Evolutionary conservation across 83 land plant genomes (phyloP).

Genomic region (Isoetes engelmannii): DNA sequence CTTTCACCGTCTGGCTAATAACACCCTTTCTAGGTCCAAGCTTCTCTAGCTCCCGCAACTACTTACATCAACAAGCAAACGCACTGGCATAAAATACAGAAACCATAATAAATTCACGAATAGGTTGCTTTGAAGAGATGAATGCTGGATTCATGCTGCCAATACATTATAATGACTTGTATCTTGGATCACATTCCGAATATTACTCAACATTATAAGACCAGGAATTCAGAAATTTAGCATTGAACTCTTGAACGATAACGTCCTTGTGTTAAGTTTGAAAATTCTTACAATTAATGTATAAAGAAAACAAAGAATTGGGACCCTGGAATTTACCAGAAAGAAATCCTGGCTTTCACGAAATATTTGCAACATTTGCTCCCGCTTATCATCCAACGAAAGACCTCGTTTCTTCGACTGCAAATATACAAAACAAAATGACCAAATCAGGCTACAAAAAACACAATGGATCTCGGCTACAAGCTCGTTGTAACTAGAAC

Average conservation of each 20-base stretch:
- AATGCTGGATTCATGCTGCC: not conserved
- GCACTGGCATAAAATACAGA: not conserved
- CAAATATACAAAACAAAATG: not conserved
- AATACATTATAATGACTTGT: not conserved
- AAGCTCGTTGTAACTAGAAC: too few relatives aligned
- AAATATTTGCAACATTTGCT: slow-evolving; percentile 74
- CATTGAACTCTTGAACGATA: too few relatives aligned
- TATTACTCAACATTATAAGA: not conserved
- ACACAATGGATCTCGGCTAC: too few relatives aligned
- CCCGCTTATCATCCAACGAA: slow-evolving; percentile 86
- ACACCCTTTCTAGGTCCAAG: slow-evolving; percentile 91
- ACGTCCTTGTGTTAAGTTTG: too few relatives aligned
- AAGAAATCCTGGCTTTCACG: slow-evolving; percentile 75
- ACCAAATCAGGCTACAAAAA: too few relatives aligned
- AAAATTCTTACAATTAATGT: too few relatives aligned
- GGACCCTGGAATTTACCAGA: slow-evolving; percentile 46
- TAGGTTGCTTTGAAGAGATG: not conserved
- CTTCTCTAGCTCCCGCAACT: slow-evolving; percentile 92
- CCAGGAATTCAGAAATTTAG: too few relatives aligned
- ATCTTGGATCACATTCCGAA: not conserved
- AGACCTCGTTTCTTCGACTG: slow-evolving; percentile 86
- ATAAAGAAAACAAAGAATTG: too few relatives aligned
- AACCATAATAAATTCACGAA: not conserved
- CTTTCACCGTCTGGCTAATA: slow-evolving; percentile 87
- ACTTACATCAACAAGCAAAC: not conserved